Percentiles rank a stretch among this genome's conserved stretches.
phyloP scores from a whole-genome alignment of 176 grass and related monocot genomes.

The Zoysia pacifica region DNA sequence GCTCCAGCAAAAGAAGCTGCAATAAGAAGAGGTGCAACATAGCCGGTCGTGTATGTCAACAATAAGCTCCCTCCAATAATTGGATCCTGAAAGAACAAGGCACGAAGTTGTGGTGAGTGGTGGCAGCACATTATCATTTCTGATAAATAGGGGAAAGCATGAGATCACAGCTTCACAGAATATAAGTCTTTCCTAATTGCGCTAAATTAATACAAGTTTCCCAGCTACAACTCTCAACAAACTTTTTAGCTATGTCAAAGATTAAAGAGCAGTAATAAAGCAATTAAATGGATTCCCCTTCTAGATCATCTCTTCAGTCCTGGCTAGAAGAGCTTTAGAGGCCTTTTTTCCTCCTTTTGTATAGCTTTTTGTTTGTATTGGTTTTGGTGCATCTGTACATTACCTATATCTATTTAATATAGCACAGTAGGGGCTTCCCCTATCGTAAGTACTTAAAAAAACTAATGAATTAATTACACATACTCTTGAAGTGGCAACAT shows the following conservation, averaged over 20 bases:
- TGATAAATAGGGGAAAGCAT: slow-evolving; percentile 12
- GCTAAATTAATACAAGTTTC: background rate
- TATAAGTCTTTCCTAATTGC: background rate
- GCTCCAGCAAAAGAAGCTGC: slow-evolving; percentile 98
- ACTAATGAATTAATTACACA: slow-evolving; percentile 22
- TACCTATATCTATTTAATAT: too few relatives aligned
- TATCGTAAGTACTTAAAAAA: background rate
- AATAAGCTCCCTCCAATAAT: slow-evolving; percentile 84
- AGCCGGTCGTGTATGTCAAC: slow-evolving; percentile 92
- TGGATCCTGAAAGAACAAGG: slow-evolving; percentile 67
- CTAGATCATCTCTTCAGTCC: too few relatives aligned
- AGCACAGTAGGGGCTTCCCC: too few relatives aligned
- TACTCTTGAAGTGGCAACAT: slow-evolving; percentile 95
- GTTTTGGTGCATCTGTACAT: too few relatives aligned
- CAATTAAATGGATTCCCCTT: background rate
- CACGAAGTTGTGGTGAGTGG: slow-evolving; percentile 16
- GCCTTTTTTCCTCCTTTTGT: too few relatives aligned
- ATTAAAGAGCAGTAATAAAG: background rate
- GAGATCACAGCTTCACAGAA: background rate
- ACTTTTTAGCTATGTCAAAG: background rate
- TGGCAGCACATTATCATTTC: slow-evolving; percentile 27
- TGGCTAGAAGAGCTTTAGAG: too few relatives aligned
- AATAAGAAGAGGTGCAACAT: slow-evolving; percentile 92
- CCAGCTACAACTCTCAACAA: background rate
- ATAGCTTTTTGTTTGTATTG: too few relatives aligned